These are phyloP conservation scores for Rhodotorula sp. DNA, from an alignment of 1,284 basidiomycete genomes.

Conservation along the genomic window DNA sequence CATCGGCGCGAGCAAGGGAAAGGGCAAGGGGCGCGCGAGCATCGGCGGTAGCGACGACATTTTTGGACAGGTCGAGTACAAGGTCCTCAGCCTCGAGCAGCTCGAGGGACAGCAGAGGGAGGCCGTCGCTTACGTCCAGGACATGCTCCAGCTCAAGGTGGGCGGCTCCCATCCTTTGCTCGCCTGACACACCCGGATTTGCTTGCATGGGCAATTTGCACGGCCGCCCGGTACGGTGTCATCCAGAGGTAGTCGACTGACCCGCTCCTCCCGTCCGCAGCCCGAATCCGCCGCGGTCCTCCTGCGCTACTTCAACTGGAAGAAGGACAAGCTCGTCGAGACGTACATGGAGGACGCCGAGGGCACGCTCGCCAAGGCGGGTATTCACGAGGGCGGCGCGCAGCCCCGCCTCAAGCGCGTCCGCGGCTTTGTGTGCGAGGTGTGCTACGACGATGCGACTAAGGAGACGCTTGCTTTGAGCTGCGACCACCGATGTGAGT, in stretches of 20 bases:
- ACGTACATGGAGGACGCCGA: constrained; percentile 88
- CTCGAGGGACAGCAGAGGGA: constrained; percentile 73
- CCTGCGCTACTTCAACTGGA: constrained; percentile 86
- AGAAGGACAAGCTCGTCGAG: constrained; percentile 82
- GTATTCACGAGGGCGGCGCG: constrained; percentile 54
- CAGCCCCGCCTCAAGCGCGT: constrained; percentile 47
- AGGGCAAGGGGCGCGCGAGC: constrained; percentile 54
- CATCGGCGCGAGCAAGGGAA: constrained; percentile 42
- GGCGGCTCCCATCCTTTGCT: constrained; percentile 51
- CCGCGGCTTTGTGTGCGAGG: constrained; percentile 76
- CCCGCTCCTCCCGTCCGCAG: constrained; percentile 45
- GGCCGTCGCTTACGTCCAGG: constrained; percentile 79
- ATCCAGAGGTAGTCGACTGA: not conserved
- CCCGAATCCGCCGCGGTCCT: constrained; percentile 69
- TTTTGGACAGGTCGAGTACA: constrained; percentile 47
- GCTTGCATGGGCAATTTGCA: no score
- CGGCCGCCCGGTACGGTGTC: no score
- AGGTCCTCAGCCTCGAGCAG: constrained; percentile 46
- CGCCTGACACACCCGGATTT: not conserved
- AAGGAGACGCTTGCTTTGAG: constrained; percentile 64
- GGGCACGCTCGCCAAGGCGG: constrained; percentile 69
- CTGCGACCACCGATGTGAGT: constrained; percentile 69
- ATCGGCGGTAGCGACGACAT: constrained; percentile 21
- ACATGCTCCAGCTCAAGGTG: constrained; percentile 81
- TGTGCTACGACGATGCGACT: constrained; percentile 74